Evolutionary conservation across 495 filamentous ascomycete species (phyloP), one percentile per base, ranked within the genome.

Genomic region (Glonium stellatum): DNA sequence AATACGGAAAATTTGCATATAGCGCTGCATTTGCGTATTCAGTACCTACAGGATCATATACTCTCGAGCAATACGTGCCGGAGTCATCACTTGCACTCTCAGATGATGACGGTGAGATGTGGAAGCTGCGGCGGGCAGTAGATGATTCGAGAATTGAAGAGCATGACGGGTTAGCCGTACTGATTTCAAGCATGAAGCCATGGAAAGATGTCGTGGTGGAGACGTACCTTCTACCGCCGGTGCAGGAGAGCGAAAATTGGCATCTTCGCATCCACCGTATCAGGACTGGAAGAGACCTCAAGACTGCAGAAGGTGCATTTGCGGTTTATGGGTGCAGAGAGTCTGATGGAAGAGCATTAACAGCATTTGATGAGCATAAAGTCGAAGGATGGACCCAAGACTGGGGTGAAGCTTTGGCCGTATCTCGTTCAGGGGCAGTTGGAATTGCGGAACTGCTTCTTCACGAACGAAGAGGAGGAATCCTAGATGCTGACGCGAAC

Each of bases 1-100:
- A 91, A 66, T 92, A 92, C 71, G 88, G 88, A 19, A 79, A 82
- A 61, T 90, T 90, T 69, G 86, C 87, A 6, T 90, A 92, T 70
- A 84, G 80, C 53, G 82, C 82, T 53, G 79, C 84, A 0, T 90
- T 88, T 71, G 87, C 80, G 18, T 92, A 90, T 71, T 87, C 3
- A 6, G 87, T 90, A 13, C 85, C 87, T 0, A 87, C 86, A 0
- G 88, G 88, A 1, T 76, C 80, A n/a, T 87, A 87, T 74, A 81
- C 83, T 11, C 78, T 92, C 0, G 86, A 89, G 67, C 87, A 89
- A 64, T 86, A 84, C 66, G 86, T 86, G 0, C 81, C 87, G 0
- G 88, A 89, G 61, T 85, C 80, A 21, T 84, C 87, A 69, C 79
- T 92, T 8, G 88, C 86, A 12, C 72, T 92, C 4, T 89, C 85